These are phyloP conservation scores for Neocucurbitaria cava DNA, from an alignment of 2,329 filamentous ascomycete genomes.

Conservation along the genomic window DNA sequence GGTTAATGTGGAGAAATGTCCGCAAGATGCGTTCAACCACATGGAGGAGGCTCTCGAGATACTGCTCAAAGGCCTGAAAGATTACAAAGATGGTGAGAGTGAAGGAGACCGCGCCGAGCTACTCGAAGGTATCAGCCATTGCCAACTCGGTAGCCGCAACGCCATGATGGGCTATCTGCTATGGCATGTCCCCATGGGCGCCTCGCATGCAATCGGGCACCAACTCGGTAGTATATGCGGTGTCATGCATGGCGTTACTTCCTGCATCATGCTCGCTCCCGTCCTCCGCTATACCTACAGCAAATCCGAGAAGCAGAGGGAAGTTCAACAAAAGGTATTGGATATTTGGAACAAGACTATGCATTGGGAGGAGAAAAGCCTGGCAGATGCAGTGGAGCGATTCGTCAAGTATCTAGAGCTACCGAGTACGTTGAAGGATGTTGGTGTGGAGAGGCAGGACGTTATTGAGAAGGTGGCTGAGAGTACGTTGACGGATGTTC, in stretches of 20 bases:
- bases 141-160: slow-evolving; percentile 27
- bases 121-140: slow-evolving; percentile 25
- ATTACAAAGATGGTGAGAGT: slow-evolving; percentile 25
- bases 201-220: slow-evolving; percentile 32
- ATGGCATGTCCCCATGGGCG: slow-evolving; percentile 26
- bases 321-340: slow-evolving; percentile 20
- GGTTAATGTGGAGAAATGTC: slow-evolving; percentile 20
- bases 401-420: slow-evolving; percentile 27
- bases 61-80: slow-evolving; percentile 25
- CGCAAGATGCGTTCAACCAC: slow-evolving; percentile 19
- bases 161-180: slow-evolving; percentile 30
- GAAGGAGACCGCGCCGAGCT: slow-evolving; percentile 15
- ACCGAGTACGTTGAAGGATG: slow-evolving; percentile 26
- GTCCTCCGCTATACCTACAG: slow-evolving; percentile 23
- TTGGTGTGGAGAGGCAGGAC: slow-evolving; percentile 22
- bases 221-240: slow-evolving; percentile 27
- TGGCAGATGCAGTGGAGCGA: slow-evolving; percentile 27
- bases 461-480: slow-evolving; percentile 29
- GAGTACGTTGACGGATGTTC: slow-evolving; percentile 30
- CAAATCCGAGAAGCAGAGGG: slow-evolving; percentile 15
- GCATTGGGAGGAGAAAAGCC: slow-evolving; percentile 18
- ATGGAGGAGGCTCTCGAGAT: slow-evolving; percentile 30
- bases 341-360: slow-evolving; percentile 26
- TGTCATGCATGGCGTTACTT: slow-evolving; percentile 32
- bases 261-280: slow-evolving; percentile 29